phyloP scores from a whole-genome alignment of 2,329 filamentous ascomycete species.

The Dactylellina sp. region DNA sequence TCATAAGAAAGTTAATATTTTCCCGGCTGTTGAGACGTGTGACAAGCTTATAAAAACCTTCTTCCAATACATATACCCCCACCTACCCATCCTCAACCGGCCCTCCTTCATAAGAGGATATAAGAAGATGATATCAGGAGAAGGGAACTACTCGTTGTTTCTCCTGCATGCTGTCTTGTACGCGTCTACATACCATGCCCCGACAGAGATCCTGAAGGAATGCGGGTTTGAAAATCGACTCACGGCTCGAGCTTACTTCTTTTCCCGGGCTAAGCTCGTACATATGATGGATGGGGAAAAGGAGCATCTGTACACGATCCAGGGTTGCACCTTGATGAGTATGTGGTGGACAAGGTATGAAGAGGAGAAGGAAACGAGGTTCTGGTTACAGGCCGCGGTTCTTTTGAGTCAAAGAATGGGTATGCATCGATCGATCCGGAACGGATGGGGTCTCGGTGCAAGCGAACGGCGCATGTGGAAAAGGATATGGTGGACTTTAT shows the following conservation, averaged over 20 bases:
- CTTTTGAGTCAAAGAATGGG: slow-evolving; percentile 54
- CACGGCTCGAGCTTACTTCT: slow-evolving; percentile 54
- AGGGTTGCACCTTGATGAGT: slow-evolving; percentile 52
- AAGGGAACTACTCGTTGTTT: slow-evolving; percentile 47
- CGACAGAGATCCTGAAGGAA: slow-evolving; percentile 42
- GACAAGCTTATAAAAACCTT: slow-evolving; percentile 48
- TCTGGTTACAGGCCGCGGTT: slow-evolving; percentile 50
- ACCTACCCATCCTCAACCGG: slow-evolving; percentile 46
- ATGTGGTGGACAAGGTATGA: slow-evolving; percentile 56
- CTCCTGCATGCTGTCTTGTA: slow-evolving; percentile 47
- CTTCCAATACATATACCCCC: slow-evolving; percentile 54
- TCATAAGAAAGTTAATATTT: slow-evolving; percentile 53
- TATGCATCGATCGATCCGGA: slow-evolving; percentile 51
- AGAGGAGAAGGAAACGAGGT: slow-evolving; percentile 53
- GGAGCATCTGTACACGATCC: slow-evolving; percentile 51
- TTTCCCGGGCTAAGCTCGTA: slow-evolving; percentile 48
- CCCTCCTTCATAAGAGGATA: slow-evolving; percentile 53
- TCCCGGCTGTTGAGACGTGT: slow-evolving; percentile 44
- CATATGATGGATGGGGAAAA: slow-evolving; percentile 56
- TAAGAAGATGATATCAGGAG: slow-evolving; percentile 48
- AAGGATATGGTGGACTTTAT: slow-evolving; percentile 55
- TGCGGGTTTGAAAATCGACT: slow-evolving; percentile 53
- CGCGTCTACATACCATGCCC: slow-evolving; percentile 36
- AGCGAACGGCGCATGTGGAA: slow-evolving; percentile 56
- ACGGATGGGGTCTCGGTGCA: slow-evolving; percentile 47